These are phyloP conservation scores for Fibroporia radiculosa DNA, from an alignment of 768 basidiomycete species.

Conservation along the genomic window DNA sequence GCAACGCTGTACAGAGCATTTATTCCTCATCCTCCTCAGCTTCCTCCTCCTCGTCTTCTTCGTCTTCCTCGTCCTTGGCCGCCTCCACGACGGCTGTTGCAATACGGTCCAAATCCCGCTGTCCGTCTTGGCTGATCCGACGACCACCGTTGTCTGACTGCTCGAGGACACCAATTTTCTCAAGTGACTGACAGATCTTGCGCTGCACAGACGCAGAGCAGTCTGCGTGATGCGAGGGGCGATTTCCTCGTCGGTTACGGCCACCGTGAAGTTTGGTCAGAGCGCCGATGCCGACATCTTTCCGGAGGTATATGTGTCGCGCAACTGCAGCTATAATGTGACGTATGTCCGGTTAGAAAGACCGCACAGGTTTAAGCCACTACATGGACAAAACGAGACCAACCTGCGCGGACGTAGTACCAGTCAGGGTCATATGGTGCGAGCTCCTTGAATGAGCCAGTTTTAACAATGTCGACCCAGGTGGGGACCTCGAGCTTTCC, in stretches of 20 bases:
- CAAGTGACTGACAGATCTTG: conserved; percentile 92
- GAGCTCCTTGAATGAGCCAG: conserved; percentile 94
- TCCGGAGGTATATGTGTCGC: conserved; percentile 99
- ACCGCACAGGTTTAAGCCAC: conserved; percentile 17
- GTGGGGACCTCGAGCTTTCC: conserved; percentile 99
- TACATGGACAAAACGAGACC: no score
- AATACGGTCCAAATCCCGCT: conserved; percentile 91
- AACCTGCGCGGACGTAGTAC: conserved; percentile 98
- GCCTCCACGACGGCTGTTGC: conserved; percentile 84
- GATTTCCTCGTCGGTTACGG: conserved; percentile 91
- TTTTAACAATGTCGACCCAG: conserved; percentile 99
- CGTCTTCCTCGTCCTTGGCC: conserved; percentile 63
- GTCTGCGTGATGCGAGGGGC: conserved; percentile 90
- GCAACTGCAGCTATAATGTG: conserved; percentile 73
- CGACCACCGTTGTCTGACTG: conserved; percentile 89
- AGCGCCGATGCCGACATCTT: conserved; percentile 90
- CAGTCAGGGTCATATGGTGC: conserved; percentile 99
- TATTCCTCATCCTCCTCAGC: conserved; percentile 43
- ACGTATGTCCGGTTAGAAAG: neutral
- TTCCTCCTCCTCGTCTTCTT: conserved; percentile 67
- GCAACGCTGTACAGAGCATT: conserved; percentile 24
- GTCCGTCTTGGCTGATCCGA: conserved; percentile 94
- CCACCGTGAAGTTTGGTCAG: conserved; percentile 96
- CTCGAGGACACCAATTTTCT: conserved; percentile 98
- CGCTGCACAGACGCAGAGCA: conserved; percentile 86